Base-by-base conservation (phyloP, 768 basidiomycete species). In the Leccinellum rugosiceps region DNA sequence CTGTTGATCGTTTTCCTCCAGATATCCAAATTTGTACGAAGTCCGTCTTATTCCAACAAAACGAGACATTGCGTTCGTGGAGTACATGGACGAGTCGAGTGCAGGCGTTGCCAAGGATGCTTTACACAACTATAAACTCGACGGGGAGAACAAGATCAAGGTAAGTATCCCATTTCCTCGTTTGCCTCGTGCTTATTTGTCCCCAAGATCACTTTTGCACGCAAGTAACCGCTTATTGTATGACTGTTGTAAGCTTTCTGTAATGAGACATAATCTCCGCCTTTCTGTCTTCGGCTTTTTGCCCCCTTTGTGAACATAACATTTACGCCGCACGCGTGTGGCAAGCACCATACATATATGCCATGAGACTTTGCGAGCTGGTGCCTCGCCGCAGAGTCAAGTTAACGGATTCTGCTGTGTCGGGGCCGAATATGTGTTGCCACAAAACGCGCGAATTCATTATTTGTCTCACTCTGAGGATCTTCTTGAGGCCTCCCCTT, bases 111-210 rank as follows among this genome's bases (percentile, higher is more conserved):
- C 97, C 43, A 95, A 96, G 71, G 95, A 98, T 58, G 95, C 93
- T 15, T 75, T 98, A 67, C 95, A 99, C 83, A 98, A 98, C 73
- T 94, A 92, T 84, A 94, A 93, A 74, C 79, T 98, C 71, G 94
- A 97, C 64, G 94, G 94, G 52, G 95, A 97, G 75, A 93, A 92
- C 77, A 98, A 98, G 78, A 97, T 98, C 82, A 98, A 98, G 85
- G 95, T 88, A 53, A 63, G 75, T 59, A 30, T 26, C 30, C 38
- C 26, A 26, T 23, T 41, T 47, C 17, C 9, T 58, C 35, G 9
- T 35, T 48, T 10, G 48, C 50, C 47, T 15, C 26, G 28, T 50
- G 44, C 54, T 65, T 28, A 62, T 48, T 19, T 11, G 43, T 57
- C 52, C 62, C 64, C 30, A 62, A 87, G 86, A 86, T 88, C 63